Percentiles rank a stretch among this genome's conserved stretches.
These are phyloP conservation scores for Candida palmyrensis DNA, from an alignment of 805 yeast species.

Conservation along the genomic window DNA sequence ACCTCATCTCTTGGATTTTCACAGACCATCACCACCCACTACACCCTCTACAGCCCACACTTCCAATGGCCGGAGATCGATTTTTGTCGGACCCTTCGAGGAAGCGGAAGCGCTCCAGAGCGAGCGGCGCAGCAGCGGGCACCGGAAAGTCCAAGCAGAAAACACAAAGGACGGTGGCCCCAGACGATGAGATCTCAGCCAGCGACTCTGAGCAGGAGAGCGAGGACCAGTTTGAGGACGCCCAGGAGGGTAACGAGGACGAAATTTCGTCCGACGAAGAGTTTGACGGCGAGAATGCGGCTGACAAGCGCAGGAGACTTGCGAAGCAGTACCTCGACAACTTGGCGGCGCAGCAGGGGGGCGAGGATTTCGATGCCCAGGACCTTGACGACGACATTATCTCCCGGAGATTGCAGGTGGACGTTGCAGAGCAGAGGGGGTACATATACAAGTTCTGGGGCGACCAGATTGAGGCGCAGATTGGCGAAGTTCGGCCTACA, in stretches of 20 bases:
- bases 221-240: conserved; percentile 23
- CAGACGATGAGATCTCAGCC: conserved; percentile 55
- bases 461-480: conserved; percentile 39
- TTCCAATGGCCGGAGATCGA: conserved; percentile 53
- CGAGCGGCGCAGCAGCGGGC: conserved; percentile 10
- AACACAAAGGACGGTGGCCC: conserved; percentile 6
- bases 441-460: conserved; percentile 67
- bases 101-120: conserved; percentile 39
- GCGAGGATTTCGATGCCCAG: conserved; percentile 69
- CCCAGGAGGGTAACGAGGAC: conserved; percentile 31
- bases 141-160: conserved; percentile 13
- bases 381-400: conserved; percentile 87
- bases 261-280: conserved; percentile 64
- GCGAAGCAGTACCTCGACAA: conserved; percentile 90
- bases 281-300: conserved; percentile 70
- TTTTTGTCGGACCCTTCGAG: conserved; percentile 58
- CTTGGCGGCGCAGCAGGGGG: conserved; percentile 52
- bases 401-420: conserved; percentile 72
- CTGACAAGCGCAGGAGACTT: conserved; percentile 88
- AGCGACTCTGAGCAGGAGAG: conserved; percentile 45
- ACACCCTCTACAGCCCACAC: background rate
- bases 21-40: background rate
- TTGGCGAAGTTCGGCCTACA: conserved; percentile 24
- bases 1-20: background rate
- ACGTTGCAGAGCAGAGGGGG: conserved; percentile 88